Conservation (phyloP, 108 stramenopile species). For the Pseudonitzschia delicatissima region DNA sequence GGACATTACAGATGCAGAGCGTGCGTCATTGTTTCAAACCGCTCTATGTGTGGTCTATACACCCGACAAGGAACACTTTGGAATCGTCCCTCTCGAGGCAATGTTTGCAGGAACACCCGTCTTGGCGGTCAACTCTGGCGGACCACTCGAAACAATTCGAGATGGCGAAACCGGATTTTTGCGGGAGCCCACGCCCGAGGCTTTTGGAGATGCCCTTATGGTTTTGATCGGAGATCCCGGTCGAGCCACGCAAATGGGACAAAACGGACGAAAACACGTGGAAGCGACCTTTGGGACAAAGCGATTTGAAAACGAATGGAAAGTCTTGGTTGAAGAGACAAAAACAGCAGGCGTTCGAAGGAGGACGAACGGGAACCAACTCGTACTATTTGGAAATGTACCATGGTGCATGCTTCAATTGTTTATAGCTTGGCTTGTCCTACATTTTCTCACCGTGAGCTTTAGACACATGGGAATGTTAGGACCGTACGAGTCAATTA, state of each 20-base stretch:
- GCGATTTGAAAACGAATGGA: slow-evolving; percentile 64
- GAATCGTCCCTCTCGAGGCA: slow-evolving; percentile 98
- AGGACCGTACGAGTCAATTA: slow-evolving; percentile 12
- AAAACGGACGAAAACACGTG: slow-evolving; percentile 58
- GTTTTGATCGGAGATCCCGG: slow-evolving; percentile 44
- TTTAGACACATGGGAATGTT: slow-evolving; percentile 13
- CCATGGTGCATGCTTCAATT: slow-evolving; percentile 22
- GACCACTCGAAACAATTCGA: slow-evolving; percentile 91
- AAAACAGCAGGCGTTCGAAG: slow-evolving; percentile 31
- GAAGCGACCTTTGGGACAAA: slow-evolving; percentile 59
- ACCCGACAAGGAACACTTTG: slow-evolving; percentile 96
- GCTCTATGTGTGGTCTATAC: slow-evolving; percentile 92
- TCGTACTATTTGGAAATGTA: slow-evolving; percentile 21
- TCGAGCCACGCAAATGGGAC: slow-evolving; percentile 56
- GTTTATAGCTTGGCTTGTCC: slow-evolving; percentile 1
- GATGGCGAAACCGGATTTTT: slow-evolving; percentile 89
- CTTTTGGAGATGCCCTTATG: slow-evolving; percentile 69
- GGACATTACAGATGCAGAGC: slow-evolving; percentile 77
- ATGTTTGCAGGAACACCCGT: slow-evolving; percentile 92
- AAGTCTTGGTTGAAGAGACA: slow-evolving; percentile 46
- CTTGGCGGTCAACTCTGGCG: slow-evolving; percentile 82
- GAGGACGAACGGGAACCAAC: neutral
- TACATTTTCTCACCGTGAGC: slow-evolving; percentile 16
- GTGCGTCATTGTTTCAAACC: slow-evolving; percentile 57
- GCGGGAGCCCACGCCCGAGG: slow-evolving; percentile 55